Evolutionary conservation across 495 filamentous ascomycete species (phyloP).

Genomic region (Tricharina praecox): DNA sequence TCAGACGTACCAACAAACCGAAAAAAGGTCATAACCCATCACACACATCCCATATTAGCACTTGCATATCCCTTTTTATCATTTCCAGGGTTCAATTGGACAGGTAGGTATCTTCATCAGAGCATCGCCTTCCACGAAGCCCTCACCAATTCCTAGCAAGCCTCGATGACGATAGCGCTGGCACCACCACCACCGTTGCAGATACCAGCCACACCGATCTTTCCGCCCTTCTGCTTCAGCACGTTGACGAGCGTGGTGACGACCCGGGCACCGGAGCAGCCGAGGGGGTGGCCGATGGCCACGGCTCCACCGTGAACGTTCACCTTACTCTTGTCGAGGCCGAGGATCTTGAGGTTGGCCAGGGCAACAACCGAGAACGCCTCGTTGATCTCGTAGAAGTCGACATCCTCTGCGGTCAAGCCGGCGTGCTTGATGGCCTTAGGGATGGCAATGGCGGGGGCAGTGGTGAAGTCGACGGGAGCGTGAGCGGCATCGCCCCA

Average conservation of each 20-base stretch:
- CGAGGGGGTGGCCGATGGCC: constrained; percentile 86
- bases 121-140: not conserved
- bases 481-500: constrained; percentile 88
- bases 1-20: too few species aligned
- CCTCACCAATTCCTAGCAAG: not conserved
- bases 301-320: constrained; percentile 93
- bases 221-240: constrained; percentile 71
- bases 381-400: constrained; percentile 97
- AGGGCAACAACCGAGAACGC: constrained; percentile 93
- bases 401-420: constrained; percentile 54
- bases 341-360: constrained; percentile 83
- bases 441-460: constrained; percentile 85
- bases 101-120: too few species aligned
- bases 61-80: too few species aligned
- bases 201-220: constrained; percentile 85
- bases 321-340: constrained; percentile 64
- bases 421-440: constrained; percentile 89
- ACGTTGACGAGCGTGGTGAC: constrained; percentile 81
- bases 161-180: constrained; percentile 74
- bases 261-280: constrained; percentile 83
- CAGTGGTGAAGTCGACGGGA: constrained; percentile 87
- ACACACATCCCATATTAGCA: too few species aligned
- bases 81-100: too few species aligned
- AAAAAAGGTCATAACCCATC: too few species aligned
- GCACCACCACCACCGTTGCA: constrained; percentile 97